Conservation (phyloP, 805 yeast species). For the Lipomyces orientalis region DNA sequence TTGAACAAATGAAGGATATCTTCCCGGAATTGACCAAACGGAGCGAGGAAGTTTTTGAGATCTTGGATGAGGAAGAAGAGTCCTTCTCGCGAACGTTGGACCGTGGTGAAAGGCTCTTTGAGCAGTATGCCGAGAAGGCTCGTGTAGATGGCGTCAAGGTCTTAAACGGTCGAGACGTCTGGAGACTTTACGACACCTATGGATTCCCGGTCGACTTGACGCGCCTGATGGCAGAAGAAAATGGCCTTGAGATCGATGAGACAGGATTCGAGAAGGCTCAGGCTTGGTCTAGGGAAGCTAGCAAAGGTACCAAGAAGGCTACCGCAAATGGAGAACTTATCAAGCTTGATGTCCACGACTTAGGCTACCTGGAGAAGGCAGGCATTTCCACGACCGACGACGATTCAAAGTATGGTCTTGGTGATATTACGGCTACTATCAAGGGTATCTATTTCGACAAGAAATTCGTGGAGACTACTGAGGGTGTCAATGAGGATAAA, state of each 20-base stretch:
- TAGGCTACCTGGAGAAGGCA: constrained; percentile 66
- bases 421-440: constrained; percentile 70
- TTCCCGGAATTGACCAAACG: constrained; percentile 90
- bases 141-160: constrained; percentile 73
- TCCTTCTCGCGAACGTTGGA: constrained; percentile 95
- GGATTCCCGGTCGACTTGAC: constrained; percentile 99
- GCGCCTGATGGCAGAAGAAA: constrained; percentile 98
- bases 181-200: constrained; percentile 98
- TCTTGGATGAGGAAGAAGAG: constrained; percentile 93
- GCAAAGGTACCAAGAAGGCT: constrained; percentile 81
- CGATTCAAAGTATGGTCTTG: constrained; percentile 70
- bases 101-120: constrained; percentile 96
- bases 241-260: constrained; percentile 90
- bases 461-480: constrained; percentile 58
- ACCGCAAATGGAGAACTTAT: constrained; percentile 60
- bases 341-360: constrained; percentile 89
- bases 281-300: constrained; percentile 88
- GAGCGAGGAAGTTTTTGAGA: constrained; percentile 79
- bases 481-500: constrained; percentile 50
- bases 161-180: constrained; percentile 90
- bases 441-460: constrained; percentile 69
- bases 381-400: constrained; percentile 84
- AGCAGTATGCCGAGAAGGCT: constrained; percentile 87
- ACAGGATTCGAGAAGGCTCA: constrained; percentile 90
- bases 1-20: constrained; percentile 80